Evolutionary conservation across 495 filamentous ascomycete genomes (phyloP), one percentile per base, ranked within the genome.

Genomic region (Articulospora tetracladia): DNA sequence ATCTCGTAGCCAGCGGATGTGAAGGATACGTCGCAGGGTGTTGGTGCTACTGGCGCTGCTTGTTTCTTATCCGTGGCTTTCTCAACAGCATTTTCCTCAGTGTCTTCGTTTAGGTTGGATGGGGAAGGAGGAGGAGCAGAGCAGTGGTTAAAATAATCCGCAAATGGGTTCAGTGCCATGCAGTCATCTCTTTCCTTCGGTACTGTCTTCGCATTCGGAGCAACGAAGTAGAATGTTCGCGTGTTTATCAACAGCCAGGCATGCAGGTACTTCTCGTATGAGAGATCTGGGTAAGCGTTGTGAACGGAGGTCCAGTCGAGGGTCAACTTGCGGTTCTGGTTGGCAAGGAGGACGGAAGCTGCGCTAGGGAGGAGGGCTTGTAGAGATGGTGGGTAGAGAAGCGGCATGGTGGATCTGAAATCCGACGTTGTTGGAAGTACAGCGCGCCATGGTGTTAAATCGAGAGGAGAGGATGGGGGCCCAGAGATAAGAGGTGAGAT

Each of bases 111-210:
- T 28, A n/a, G 6, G 23, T 24, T 50, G 19, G 47, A 22, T 50
- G 36, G 19, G 24, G 55, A 36, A n/a, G n/a, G n/a, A n/a, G n/a
- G n/a, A n/a, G 39, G 39, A 19, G 39, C 17, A 67, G 82, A 77
- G 1, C 83, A 76, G 1, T 91, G 88, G 67, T 91, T 90, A 69
- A 90, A 88, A 62, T 85, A 85, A 72, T 91, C 88, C 15, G 85
- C 77, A 67, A 90, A 86, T 0, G 88, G 88, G 67, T 81, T 75
- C 66, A 90, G 69, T 3, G 83, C 88, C 58, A 66, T 48, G 44
- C 83, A 79, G 66, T 89, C 86, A 70, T 85, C 82, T 7, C 70
- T 72, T 19, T 55, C 39, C n/a, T n/a, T n/a, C n/a, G n/a, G 10
- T 32, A n/a, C 0, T 56, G 66, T 20, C 26, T 64, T 63, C 0